Evolutionary conservation across 2,329 filamentous ascomycete species (phyloP).

Genomic region (Botryotinia convoluta): DNA sequence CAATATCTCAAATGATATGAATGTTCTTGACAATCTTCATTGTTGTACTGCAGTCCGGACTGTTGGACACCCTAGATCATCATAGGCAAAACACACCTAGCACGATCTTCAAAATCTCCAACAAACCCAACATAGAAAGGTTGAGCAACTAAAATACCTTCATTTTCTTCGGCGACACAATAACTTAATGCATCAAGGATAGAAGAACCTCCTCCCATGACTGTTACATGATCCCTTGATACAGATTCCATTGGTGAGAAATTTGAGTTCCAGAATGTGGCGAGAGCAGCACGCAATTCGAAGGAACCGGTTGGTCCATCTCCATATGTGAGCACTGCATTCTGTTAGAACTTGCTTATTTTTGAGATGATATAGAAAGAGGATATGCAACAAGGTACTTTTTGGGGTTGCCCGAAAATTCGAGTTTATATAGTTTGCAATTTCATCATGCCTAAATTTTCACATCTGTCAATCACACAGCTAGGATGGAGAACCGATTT

Average conservation of each 20-base stretch:
- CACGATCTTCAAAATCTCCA: constrained; percentile 43
- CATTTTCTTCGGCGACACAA: constrained; percentile 43
- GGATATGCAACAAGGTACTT: not conserved
- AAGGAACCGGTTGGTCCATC: constrained; percentile 33
- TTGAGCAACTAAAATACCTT: constrained; percentile 46
- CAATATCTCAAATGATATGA: too few species aligned
- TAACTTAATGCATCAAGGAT: constrained; percentile 40
- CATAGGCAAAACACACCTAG: constrained; percentile 7
- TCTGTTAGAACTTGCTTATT: not conserved
- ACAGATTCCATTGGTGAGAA: constrained; percentile 41
- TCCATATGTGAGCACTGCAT: constrained; percentile 24
- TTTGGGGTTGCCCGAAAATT: constrained; percentile 17
- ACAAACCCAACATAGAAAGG: constrained; percentile 49
- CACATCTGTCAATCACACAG: not conserved
- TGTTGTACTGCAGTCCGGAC: too few species aligned
- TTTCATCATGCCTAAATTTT: constrained; percentile 22
- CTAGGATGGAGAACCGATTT: not conserved
- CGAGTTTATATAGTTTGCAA: constrained; percentile 19
- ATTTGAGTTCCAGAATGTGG: constrained; percentile 43
- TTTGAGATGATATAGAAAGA: not conserved
- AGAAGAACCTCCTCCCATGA: constrained; percentile 42
- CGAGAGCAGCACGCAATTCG: constrained; percentile 41
- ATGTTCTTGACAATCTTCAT: too few species aligned
- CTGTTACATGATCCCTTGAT: constrained; percentile 40
- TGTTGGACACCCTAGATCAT: too few species aligned